These are phyloP conservation scores for Aspergillus novofumigatus DNA, from an alignment of 2,329 filamentous ascomycete species.

Conservation along the genomic window DNA sequence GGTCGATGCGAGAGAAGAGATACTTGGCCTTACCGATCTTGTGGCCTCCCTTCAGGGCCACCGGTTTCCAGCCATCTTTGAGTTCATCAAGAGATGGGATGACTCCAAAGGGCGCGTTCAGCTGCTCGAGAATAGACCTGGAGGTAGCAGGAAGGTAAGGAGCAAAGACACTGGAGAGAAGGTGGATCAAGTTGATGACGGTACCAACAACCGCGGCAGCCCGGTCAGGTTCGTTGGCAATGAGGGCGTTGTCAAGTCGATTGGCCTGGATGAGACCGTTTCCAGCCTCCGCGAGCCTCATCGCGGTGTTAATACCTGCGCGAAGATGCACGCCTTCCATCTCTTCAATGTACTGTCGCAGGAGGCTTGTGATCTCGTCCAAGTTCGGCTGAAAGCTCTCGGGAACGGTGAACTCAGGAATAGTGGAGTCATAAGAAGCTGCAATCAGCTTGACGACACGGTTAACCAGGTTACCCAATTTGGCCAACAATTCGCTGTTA, in stretches of 20 bases:
- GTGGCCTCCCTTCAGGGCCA: conserved; percentile 64
- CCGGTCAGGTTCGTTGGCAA: conserved; percentile 55
- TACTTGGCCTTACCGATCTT: conserved; percentile 75
- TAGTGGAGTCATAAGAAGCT: conserved; percentile 62
- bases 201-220: conserved; percentile 66
- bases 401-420: conserved; percentile 39
- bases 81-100: conserved; percentile 55
- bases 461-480: conserved; percentile 70
- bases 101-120: conserved; percentile 55
- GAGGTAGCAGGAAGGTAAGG: conserved; percentile 84
- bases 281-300: conserved; percentile 56
- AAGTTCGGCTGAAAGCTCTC: conserved; percentile 38
- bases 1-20: conserved; percentile 78
- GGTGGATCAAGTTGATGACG: conserved; percentile 78
- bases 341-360: conserved; percentile 55
- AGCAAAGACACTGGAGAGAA: conserved; percentile 71
- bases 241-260: conserved; percentile 58
- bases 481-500: conserved; percentile 80
- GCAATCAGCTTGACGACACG: conserved; percentile 67
- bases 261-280: conserved; percentile 59
- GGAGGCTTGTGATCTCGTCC: conserved; percentile 47
- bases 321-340: conserved; percentile 60
- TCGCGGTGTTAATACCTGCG: conserved; percentile 50
- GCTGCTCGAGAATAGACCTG: conserved; percentile 70
- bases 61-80: conserved; percentile 59